Base-by-base conservation (phyloP, 2,329 filamentous ascomycete species). In the Leptographium galeiforme region DNA sequence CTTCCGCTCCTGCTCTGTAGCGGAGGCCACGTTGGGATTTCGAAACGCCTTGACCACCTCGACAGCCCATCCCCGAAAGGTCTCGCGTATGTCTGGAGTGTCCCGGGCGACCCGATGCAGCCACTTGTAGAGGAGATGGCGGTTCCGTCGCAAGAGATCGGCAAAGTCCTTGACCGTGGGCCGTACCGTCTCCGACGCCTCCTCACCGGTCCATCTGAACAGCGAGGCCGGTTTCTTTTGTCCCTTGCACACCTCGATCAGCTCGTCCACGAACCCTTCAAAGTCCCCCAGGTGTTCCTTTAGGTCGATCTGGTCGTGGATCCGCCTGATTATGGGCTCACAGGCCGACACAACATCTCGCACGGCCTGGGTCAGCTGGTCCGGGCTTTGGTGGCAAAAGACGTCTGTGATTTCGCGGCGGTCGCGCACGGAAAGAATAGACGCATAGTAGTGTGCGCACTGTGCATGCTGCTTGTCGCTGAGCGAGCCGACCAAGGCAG, bases 91-190 rank as follows among this genome's bases (percentile, higher is more conserved):
- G 1, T 84, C 80, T 0, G 83, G 81, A 36, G 84, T 86, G 36
- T 83, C 82, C 57, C 77, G 78, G 5, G 78, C 78, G 11, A 87
- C 72, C 52, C 85, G 79, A 58, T 89, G 85, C 4, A 89, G 63
- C 71, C 86, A 90, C 51, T 76, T 79, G 67, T 88, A 87, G 47
- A 80, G 68, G 2, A 81, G 72, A 1, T 72, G 70, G 40, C 80
- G 75, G 60, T 90, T 84, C 52, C 78, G 78, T 57, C 76, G 75
- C 14, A 90, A 67, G 1, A 91, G 67, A 14, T 74, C 67, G 10
- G 89, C 81, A 57, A 83, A 91, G 61, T 90, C 85, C 57, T 86
- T 80, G 0, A 89, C 83, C 0, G 77, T 81, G 0, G 85, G 79
- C 45, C 68, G 61, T n/a, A 33, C 73, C 19, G n/a, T 30, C 4